Percentiles rank a stretch among this genome's conserved stretches.
Conservation (phyloP, 768 basidiomycete genomes). For the Tylopilus plumbeoviolaceoides region DNA sequence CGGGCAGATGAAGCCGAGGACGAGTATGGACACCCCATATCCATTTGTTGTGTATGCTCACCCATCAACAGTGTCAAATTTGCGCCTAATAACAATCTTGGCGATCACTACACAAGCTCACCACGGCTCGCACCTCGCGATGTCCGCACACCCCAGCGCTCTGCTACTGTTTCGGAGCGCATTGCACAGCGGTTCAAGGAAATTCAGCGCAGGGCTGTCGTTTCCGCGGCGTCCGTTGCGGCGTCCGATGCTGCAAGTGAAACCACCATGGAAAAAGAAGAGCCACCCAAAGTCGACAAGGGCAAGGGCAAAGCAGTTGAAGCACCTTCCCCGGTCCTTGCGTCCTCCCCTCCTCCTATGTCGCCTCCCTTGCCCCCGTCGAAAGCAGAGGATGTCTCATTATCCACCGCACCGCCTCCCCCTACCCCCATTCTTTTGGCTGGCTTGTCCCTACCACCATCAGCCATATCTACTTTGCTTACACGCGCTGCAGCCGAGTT, state of each 20-base stretch:
- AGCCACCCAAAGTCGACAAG: slow-evolving; percentile 66
- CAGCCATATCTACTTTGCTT: slow-evolving; percentile 66
- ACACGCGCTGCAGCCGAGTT: slow-evolving; percentile 67
- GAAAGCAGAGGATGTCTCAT: slow-evolving; percentile 35
- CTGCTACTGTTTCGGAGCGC: slow-evolving; percentile 81
- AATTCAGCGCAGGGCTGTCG: slow-evolving; percentile 56
- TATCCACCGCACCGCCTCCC: slow-evolving; percentile 35
- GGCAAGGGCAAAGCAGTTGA: slow-evolving; percentile 71
- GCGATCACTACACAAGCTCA: slow-evolving; percentile 80
- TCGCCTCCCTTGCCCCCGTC: slow-evolving; percentile 56
- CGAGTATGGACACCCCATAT: slow-evolving; percentile 56
- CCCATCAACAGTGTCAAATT: slow-evolving; percentile 68
- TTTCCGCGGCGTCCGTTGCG: slow-evolving; percentile 27
- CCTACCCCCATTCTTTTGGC: slow-evolving; percentile 65
- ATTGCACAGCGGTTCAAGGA: slow-evolving; percentile 80
- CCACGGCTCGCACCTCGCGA: slow-evolving; percentile 62
- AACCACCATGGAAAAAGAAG: slow-evolving; percentile 31
- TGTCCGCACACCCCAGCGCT: slow-evolving; percentile 52
- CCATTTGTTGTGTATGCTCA: not conserved
- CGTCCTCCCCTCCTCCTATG: slow-evolving; percentile 57
- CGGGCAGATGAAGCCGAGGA: slow-evolving; percentile 91
- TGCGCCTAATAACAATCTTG: slow-evolving; percentile 60
- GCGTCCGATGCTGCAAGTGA: slow-evolving; percentile 22
- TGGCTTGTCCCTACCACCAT: slow-evolving; percentile 63
- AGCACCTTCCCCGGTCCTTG: slow-evolving; percentile 27